Base-by-base conservation (phyloP, 495 filamentous ascomycete genomes). In the Lophium mytilinum region DNA sequence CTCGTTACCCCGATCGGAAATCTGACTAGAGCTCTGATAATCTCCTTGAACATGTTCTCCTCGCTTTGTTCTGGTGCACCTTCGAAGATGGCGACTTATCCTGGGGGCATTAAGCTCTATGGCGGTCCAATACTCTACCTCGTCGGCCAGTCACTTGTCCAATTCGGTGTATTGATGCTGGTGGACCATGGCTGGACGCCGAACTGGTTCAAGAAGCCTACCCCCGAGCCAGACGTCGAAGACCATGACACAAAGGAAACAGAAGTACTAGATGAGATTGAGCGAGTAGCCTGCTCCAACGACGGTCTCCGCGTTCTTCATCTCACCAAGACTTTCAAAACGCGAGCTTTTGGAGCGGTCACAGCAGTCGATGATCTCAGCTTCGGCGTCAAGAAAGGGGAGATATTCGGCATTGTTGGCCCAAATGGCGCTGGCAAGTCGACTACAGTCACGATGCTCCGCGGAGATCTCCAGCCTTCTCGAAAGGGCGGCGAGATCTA, bases 91-190 rank as follows among this genome's bases (percentile, higher is more conserved):
- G 80, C 83, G 11, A 71, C 77, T 1, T 84, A 90, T 66, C 86
- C 88, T 0, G 89, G 82, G 6, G 80, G 74, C 3, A 82, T 93
- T 47, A 76, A 75, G 1, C 75, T 86, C 42, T 95, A 87, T 65
- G 89, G 89, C 45, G 84, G 84, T 0, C 87, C 89, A 3, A 89
- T 95, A 50, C 67, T 87, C 4, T 90, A 91, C 60, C 76, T 93
- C 14, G 77, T 89, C 45, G 33, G 83, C 0, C 89, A 95, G 64
- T 78, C 78, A 0, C 63, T 86, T 19, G 35, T 86, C 24, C 75
- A 91, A 3, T 87, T 90, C 60, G 68, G 70, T 3, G 60, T 87
- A 24, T 76, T 93, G 1, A 68, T 95, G 21, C 88, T 84, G 78
- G 75, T 80, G 55, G 90, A 94, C 59, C 80, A 80, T 49, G 87